Percentiles rank a stretch among this genome's conserved stretches.
Evolutionary conservation across 257 asterid species (phyloP).

Genomic region (Solanum lycopersicoides): DNA sequence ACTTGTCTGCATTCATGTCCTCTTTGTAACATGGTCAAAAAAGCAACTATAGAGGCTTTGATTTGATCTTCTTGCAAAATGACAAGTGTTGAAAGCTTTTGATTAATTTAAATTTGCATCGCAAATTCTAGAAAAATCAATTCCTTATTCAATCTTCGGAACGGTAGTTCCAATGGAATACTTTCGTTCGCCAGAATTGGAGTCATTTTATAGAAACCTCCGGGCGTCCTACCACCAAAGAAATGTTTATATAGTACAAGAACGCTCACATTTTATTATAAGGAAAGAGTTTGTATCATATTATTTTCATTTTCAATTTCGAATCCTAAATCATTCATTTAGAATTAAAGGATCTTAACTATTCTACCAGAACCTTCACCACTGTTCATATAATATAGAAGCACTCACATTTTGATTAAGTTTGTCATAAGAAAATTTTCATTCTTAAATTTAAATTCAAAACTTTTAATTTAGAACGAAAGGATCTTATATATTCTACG

Average conservation of each 20-base stretch:
- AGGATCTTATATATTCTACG: not conserved
- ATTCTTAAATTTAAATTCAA: too few relatives aligned
- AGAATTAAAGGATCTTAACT: not conserved
- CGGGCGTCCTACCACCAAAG: not conserved
- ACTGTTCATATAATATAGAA: not conserved
- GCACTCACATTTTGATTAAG: not conserved
- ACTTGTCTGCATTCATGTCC: slow-evolving; percentile 57
- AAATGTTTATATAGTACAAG: not conserved
- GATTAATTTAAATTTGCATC: not conserved
- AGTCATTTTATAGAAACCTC: not conserved
- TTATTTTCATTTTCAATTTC: not conserved
- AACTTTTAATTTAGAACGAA: not conserved
- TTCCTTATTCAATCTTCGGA: not conserved
- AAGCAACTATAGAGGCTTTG: slow-evolving; percentile 43
- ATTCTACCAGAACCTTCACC: not conserved
- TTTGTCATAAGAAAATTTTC: fast-evolving
- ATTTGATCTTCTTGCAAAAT: slow-evolving; percentile 7
- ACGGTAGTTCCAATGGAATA: not conserved
- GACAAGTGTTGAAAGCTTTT: not conserved
- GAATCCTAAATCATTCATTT: not conserved
- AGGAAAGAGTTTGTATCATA: not conserved
- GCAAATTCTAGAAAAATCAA: not conserved
- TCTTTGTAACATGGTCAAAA: slow-evolving; percentile 41
- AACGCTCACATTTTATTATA: not conserved
- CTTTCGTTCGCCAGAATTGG: not conserved